Percentiles rank a stretch among this genome's conserved stretches.
Evolutionary conservation across 805 yeast species (phyloP).

Genomic region (Yarrowia hollandica): DNA sequence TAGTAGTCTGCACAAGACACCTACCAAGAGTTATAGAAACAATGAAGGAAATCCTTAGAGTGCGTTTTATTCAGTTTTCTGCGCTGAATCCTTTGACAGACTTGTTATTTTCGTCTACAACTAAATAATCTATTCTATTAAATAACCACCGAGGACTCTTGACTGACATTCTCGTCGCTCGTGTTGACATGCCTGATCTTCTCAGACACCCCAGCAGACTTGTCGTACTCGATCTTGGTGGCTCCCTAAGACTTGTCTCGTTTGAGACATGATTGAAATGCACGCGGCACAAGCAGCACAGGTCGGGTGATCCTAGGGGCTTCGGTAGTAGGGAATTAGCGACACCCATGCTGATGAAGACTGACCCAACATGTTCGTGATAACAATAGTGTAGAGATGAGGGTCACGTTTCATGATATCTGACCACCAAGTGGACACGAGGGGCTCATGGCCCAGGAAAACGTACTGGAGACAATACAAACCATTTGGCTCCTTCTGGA

Average conservation of each 20-base stretch:
- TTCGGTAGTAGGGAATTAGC: constrained; percentile 42
- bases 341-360: constrained; percentile 55
- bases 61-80: too few relatives aligned
- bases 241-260: constrained; percentile 56
- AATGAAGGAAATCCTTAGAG: too few relatives aligned
- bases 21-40: too few relatives aligned
- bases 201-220: too few relatives aligned
- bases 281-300: constrained; percentile 32
- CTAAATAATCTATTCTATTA: neutral
- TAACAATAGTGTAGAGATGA: constrained; percentile 51
- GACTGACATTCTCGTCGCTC: neutral
- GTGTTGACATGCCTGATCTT: neutral
- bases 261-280: constrained; percentile 39
- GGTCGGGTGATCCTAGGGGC: constrained; percentile 37
- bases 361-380: constrained; percentile 54
- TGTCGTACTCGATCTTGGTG: too few relatives aligned
- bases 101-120: too few relatives aligned
- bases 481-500: constrained; percentile 1
- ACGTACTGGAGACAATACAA: neutral
- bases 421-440: neutral
- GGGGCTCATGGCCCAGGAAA: neutral
- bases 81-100: too few relatives aligned
- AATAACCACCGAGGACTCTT: neutral
- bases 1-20: too few relatives aligned
- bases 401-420: constrained; percentile 47